phyloP scores from a whole-genome alignment of 768 basidiomycete species.

The Mycena rosella region DNA sequence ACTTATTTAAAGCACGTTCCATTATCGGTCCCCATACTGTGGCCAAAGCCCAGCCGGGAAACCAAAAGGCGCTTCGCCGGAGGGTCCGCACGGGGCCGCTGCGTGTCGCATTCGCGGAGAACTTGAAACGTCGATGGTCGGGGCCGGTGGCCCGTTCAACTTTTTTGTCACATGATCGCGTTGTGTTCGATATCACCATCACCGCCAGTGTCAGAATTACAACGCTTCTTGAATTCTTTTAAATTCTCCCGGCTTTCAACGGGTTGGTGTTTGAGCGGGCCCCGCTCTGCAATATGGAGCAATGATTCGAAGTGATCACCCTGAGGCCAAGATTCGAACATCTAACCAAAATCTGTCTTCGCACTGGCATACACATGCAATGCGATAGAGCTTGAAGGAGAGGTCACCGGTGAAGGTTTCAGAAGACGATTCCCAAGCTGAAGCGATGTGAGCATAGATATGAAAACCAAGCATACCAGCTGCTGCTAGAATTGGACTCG shows the following conservation, averaged over 20 bases:
- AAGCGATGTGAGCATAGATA: too few relatives aligned
- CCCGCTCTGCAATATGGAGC: neutral
- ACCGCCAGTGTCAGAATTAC: neutral
- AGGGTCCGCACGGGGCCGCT: neutral
- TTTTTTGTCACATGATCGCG: slow-evolving; percentile 15
- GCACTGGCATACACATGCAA: too few relatives aligned
- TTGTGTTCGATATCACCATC: neutral
- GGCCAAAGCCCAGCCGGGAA: neutral
- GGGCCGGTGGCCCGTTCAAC: neutral
- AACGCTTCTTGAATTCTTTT: neutral
- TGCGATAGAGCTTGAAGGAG: too few relatives aligned
- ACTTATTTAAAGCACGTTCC: neutral
- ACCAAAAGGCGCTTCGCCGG: neutral
- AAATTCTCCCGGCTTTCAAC: neutral
- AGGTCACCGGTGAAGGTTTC: too few relatives aligned
- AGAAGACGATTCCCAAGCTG: too few relatives aligned
- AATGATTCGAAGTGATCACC: neutral
- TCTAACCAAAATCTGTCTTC: too few relatives aligned
- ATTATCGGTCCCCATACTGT: neutral
- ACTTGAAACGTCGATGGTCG: neutral
- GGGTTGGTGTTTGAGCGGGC: neutral
- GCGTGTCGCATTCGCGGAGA: neutral
- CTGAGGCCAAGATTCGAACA: too few relatives aligned
- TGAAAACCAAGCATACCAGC: too few relatives aligned
- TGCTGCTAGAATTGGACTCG: neutral